Evolutionary conservation across 352 stramenopile genomes (phyloP).

Genomic region (Globisporangium megalacanthum): DNA sequence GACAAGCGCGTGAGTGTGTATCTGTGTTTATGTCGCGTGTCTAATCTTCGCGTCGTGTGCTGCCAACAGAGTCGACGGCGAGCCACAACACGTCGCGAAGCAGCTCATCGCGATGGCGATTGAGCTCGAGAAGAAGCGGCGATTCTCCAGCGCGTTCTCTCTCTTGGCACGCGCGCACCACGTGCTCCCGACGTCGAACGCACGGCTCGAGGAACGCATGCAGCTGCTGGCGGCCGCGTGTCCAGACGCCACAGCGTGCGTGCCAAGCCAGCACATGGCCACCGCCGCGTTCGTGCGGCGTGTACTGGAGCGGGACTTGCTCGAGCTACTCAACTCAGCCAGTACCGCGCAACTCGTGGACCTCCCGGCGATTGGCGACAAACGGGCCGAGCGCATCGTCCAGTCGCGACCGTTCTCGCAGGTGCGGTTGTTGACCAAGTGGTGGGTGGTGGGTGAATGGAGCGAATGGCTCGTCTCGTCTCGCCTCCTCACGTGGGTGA

Average conservation of each 20-base stretch:
- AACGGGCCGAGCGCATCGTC: slow-evolving; percentile 40
- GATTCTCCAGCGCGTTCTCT: slow-evolving; percentile 27
- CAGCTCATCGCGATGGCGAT: slow-evolving; percentile 53
- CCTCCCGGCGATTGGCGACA: slow-evolving; percentile 47
- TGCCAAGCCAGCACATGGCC: slow-evolving; percentile 35
- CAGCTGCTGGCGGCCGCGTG: slow-evolving; percentile 24
- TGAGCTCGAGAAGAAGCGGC: slow-evolving; percentile 38
- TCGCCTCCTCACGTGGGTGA: not conserved
- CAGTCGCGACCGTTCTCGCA: slow-evolving; percentile 33
- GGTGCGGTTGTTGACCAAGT: slow-evolving; percentile 12
- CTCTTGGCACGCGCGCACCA: slow-evolving; percentile 52
- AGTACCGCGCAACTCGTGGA: slow-evolving; percentile 31
- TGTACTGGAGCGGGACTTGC: slow-evolving; percentile 45
- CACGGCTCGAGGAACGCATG: slow-evolving; percentile 41
- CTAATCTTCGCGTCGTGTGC: not conserved
- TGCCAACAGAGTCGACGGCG: slow-evolving; percentile 17
- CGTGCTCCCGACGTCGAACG: slow-evolving; percentile 38
- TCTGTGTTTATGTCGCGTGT: no score
- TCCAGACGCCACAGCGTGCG: slow-evolving; percentile 9
- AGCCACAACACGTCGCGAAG: slow-evolving; percentile 39
- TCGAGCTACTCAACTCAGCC: slow-evolving; percentile 42
- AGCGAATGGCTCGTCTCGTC: not conserved
- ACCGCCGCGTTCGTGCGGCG: slow-evolving; percentile 30
- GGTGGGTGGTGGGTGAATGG: not conserved
- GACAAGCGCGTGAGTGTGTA: no score